These are phyloP conservation scores for Heterobasidion annosum DNA, from an alignment of 1,284 basidiomycete genomes.

Conservation along the genomic window DNA sequence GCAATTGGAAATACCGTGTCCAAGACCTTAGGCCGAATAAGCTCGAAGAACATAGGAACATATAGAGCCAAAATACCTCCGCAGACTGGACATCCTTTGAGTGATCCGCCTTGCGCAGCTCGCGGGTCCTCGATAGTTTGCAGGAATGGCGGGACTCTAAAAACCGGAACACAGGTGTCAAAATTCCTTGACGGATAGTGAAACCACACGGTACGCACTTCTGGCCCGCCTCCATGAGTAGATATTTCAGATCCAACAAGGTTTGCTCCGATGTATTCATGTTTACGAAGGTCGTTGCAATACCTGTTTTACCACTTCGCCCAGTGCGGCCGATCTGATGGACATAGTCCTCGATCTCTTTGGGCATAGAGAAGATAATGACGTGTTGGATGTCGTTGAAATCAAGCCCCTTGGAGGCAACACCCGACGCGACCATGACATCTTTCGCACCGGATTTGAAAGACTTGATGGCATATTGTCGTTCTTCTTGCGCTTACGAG, in stretches of 20 bases:
- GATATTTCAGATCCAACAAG: constrained; percentile 91
- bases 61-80: constrained; percentile 52
- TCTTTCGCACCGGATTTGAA: constrained; percentile 97
- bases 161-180: constrained; percentile 2
- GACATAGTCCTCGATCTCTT: constrained; percentile 97
- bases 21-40: constrained; percentile 52
- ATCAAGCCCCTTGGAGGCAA: constrained; percentile 96
- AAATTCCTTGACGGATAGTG: background rate
- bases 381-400: constrained; percentile 98
- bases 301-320: constrained; percentile 94
- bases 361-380: constrained; percentile 98
- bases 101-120: constrained; percentile 62
- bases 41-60: constrained; percentile 1
- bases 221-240: constrained; percentile 96
- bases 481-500: constrained; percentile 85
- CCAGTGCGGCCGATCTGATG: constrained; percentile 99
- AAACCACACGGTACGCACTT: constrained; percentile 44
- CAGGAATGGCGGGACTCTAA: constrained; percentile 93
- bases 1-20: constrained; percentile 89
- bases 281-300: constrained; percentile 99
- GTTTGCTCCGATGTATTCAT: constrained; percentile 97
- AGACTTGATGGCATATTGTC: constrained; percentile 96
- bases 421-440: constrained; percentile 98
- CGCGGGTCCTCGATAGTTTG: constrained; percentile 88
- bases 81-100: constrained; percentile 92